Evolutionary conservation across 192 early-diverging fungal species (phyloP), one percentile per base, ranked within the genome.

Genomic region (Linnemannia exigua): DNA sequence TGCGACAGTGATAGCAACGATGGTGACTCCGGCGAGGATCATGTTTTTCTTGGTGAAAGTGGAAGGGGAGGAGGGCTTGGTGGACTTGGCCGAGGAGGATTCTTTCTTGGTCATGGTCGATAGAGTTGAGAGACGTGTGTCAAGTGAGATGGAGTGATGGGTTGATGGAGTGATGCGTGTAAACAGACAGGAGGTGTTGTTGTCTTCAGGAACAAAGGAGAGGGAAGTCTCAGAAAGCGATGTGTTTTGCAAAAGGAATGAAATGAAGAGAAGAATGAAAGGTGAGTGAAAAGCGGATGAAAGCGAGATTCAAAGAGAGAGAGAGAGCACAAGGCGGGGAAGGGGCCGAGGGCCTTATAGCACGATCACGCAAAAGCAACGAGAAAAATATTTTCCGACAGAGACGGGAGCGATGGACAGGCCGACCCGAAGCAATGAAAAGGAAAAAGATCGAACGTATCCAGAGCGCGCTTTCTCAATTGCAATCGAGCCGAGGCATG

Each of bases 1-100:
- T 14, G 83, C 83, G 11, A 61, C 73, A 33, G 41, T 31, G 25
- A 85, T 52, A 3, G 67, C 77, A 16, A 76, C 8, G 44, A 79
- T 66, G 14, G 72, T 48, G 12, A 77, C 3, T n/a, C 35, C 48
- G 54, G n/a, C 67, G 3, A 36, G 31, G 73, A 81, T 33, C 67
- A 70, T n/a, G 31, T 38, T 19, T 19, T 37, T 70, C 22, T 47
- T 69, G 14, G 51, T 46, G 20, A 51, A 2, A 20, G 50, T 51
- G 8, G n/a, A n/a, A n/a, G 50, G 35, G 20, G 12, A n/a, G 22
- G 51, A 19, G 17, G 33, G 5, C 51, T 74, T 63, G 28, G 54
- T 61, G 5, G 38, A 25, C 38, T 11, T 28, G 70, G 46, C n/a
- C 1, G 36, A 52, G 7, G 58, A 14, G 58, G 58, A 63, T 0